Base-by-base conservation (phyloP, 768 basidiomycete genomes). In the Mycena rebaudengoi region DNA sequence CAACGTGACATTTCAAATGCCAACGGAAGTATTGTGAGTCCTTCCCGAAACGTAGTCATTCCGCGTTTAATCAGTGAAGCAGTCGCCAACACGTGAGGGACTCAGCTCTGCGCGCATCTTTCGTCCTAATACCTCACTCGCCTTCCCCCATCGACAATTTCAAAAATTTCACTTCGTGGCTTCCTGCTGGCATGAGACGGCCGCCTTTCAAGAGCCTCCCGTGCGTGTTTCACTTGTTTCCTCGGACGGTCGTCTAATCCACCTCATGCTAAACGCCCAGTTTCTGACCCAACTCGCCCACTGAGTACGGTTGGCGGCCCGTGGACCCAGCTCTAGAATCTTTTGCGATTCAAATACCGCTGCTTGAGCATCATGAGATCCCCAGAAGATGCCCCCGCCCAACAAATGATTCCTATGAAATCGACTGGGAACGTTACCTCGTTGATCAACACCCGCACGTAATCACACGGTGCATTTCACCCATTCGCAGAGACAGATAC, bases 11-110 rank as follows among this genome's bases (percentile, higher is more conserved):
- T 68, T 76, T 16, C 66, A 64, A 10, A 45, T 80, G 7, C 78
- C 78, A 7, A 76, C 75, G 1, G 67, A 62, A 14, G 62, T 71
- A 16, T 80, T 79, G 78, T 80, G 23, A 32, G 4, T 10, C 14
- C 4, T 7, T 39, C 20, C 16, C 16, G 4, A 3, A 1, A 4
- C 18, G n/a, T n/a, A n/a, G n/a, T 43, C 12, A 7, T 10, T 4
- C 13, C 20, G 20, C 3, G 7, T 30, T 30, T 21, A 10, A 32
- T 25, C 4, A 11, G n/a, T 20, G 8, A 25, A 16, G 11, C 32
- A 33, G 21, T 12, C 32, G 23, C 3, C 2, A 49, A 28, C 26
- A 33, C 7, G 57, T 33, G 4, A 29, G 7, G 4, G 40, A 48
- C 8, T 12, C 20, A 18, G 45, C 26, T 16, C 33, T 58, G 35